Conservation (phyloP, 169 alveolate species). For the Plasmodium knowlesi region DNA sequence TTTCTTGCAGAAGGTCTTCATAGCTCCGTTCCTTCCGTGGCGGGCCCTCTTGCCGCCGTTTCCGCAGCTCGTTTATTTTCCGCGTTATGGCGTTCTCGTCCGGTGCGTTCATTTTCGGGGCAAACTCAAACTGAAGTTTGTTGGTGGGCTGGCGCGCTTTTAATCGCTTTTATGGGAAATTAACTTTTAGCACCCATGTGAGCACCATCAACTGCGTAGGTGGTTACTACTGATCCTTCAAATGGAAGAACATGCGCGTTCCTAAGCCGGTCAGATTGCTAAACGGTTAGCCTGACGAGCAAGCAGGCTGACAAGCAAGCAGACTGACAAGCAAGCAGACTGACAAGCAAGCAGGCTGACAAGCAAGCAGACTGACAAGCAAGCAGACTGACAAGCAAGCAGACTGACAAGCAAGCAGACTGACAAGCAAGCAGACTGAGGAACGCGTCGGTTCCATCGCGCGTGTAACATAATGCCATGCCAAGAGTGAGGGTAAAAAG, state of each 20-base stretch:
- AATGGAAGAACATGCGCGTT: background rate
- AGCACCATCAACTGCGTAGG: no score
- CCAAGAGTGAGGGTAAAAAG: background rate
- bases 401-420: background rate
- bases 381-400: no score
- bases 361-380: background rate
- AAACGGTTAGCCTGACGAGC: no score
- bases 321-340: background rate
- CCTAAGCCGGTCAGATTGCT: background rate
- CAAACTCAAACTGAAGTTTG: background rate
- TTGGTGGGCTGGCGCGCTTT: background rate
- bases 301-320: background rate
- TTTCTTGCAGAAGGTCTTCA: background rate
- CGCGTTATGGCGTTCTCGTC: conserved; percentile 41
- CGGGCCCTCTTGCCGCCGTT: background rate
- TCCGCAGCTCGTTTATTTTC: conserved; percentile 17
- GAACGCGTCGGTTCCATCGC: background rate
- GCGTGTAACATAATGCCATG: background rate
- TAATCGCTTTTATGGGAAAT: background rate
- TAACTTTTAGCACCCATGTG: background rate
- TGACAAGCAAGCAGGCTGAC: background rate
- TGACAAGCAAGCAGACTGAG: background rate
- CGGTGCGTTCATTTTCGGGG: conserved; percentile 7
- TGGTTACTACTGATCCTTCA: background rate
- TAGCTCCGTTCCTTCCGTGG: background rate